Percentiles rank a stretch among this genome's conserved stretches.
These are phyloP conservation scores for Vitis rupestris DNA, from an alignment of 164 flowering plant species.

Conservation along the genomic window DNA sequence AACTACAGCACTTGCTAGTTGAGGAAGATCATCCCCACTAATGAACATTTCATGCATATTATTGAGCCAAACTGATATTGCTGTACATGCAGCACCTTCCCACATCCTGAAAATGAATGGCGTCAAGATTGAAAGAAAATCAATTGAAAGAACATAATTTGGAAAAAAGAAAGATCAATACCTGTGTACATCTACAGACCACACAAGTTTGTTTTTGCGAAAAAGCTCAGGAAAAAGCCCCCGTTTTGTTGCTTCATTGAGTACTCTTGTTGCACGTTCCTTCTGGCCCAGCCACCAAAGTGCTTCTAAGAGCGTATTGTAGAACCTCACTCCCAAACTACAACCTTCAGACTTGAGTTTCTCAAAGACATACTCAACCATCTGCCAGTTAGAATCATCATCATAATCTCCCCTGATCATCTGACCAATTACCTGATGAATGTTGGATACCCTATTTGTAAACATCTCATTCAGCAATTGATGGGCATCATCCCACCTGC, in stretches of 20 bases:
- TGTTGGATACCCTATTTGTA: constrained; percentile 60
- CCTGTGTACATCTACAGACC: constrained; percentile 95
- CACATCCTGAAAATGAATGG: constrained; percentile 67
- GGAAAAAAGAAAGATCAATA: constrained; percentile 12
- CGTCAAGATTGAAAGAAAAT: constrained; percentile 1
- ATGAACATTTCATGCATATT: constrained; percentile 43
- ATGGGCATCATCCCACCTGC: constrained; percentile 74
- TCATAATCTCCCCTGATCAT: constrained; percentile 91
- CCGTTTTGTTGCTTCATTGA: constrained; percentile 72
- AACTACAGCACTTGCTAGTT: constrained; percentile 69
- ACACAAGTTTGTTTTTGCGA: constrained; percentile 72
- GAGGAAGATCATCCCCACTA: constrained; percentile 77
- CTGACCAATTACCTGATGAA: constrained; percentile 83
- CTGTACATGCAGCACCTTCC: constrained; percentile 81
- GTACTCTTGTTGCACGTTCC: constrained; percentile 77
- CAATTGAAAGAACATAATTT: background rate
- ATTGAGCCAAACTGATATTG: constrained; percentile 84
- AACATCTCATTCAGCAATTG: constrained; percentile 79
- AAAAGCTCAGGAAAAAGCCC: constrained; percentile 77
- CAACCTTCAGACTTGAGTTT: constrained; percentile 80
- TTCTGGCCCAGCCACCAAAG: constrained; percentile 93
- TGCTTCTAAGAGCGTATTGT: constrained; percentile 83
- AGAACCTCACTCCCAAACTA: constrained; percentile 79
- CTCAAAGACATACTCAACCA: constrained; percentile 92
- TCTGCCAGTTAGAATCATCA: constrained; percentile 93